Percentiles rank a stretch among this genome's conserved stretches.
Conservation (phyloP, 2,329 filamentous ascomycete species). For the Penicillium sp. region DNA sequence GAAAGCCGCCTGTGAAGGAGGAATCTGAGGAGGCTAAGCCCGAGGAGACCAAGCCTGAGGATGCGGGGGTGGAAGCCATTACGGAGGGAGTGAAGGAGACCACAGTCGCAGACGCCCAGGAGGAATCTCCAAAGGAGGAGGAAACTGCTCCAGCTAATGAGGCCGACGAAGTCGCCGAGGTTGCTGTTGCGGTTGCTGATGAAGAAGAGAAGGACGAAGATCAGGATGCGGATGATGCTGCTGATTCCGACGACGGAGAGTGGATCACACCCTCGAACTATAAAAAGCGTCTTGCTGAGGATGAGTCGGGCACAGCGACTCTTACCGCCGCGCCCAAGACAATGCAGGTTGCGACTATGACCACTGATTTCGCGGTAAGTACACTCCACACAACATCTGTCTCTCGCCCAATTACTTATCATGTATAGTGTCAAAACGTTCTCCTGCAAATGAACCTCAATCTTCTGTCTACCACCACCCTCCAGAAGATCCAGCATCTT, state of each 20-base stretch:
- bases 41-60: constrained; percentile 30
- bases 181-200: constrained; percentile 30
- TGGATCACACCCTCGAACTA: constrained; percentile 97
- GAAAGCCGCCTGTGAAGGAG: constrained; percentile 57
- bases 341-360: constrained; percentile 87
- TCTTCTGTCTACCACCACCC: constrained; percentile 69
- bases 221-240: constrained; percentile 32
- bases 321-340: constrained; percentile 58
- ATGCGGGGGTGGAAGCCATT: constrained; percentile 31
- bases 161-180: constrained; percentile 25
- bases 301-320: constrained; percentile 53
- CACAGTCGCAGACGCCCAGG: constrained; percentile 28
- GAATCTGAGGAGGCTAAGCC: constrained; percentile 34
- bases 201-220: constrained; percentile 29
- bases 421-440: constrained; percentile 70
- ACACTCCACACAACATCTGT: not conserved
- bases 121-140: constrained; percentile 26
- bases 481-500: constrained; percentile 78
- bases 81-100: constrained; percentile 31
- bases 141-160: constrained; percentile 16
- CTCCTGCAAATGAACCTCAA: constrained; percentile 92
- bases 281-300: constrained; percentile 74
- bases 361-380: constrained; percentile 88
- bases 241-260: constrained; percentile 60
- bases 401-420: constrained; percentile 9